phyloP scores from a whole-genome alignment of 2,329 filamentous ascomycete species.

The Xylaria sp. region DNA sequence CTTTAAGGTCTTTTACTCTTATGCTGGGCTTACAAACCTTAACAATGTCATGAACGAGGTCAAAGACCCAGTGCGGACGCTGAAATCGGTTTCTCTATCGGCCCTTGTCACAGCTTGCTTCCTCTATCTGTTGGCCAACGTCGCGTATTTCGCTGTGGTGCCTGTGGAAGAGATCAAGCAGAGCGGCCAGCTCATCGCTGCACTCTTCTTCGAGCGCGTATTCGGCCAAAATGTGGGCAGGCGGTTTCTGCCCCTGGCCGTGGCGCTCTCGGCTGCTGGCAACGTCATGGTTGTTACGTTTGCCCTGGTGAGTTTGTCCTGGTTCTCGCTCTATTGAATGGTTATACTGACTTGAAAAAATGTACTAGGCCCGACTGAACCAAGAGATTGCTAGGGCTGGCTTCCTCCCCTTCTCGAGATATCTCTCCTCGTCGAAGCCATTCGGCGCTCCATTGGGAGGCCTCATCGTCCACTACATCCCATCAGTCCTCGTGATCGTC shows the following conservation, averaged over 20 bases:
- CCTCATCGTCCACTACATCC: conserved; percentile 71
- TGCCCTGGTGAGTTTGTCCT: conserved; percentile 57
- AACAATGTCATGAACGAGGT: conserved; percentile 77
- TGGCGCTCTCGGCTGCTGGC: conserved; percentile 70
- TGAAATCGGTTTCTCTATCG: conserved; percentile 65
- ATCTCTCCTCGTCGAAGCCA: conserved; percentile 68
- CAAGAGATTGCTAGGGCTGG: conserved; percentile 76
- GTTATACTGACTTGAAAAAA: not conserved
- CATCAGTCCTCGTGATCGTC: conserved; percentile 68
- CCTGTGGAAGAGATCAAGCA: conserved; percentile 69
- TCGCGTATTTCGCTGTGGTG: conserved; percentile 67
- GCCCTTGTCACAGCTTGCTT: conserved; percentile 66
- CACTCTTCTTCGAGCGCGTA: conserved; percentile 68
- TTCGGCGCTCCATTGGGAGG: conserved; percentile 72
- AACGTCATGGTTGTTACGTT: conserved; percentile 79
- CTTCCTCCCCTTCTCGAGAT: conserved; percentile 66
- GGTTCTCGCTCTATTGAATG: not conserved
- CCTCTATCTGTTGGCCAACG: conserved; percentile 70
- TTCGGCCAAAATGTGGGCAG: conserved; percentile 66
- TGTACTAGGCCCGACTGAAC: conserved; percentile 64
- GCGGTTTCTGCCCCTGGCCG: conserved; percentile 64
- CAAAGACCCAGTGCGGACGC: conserved; percentile 67
- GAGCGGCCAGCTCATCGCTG: conserved; percentile 71
- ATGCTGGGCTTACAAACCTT: conserved; percentile 68
- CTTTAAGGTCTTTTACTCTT: conserved; percentile 73